These are phyloP conservation scores for Bertia moriformis DNA, from an alignment of 2,329 filamentous ascomycete genomes.

Conservation along the genomic window DNA sequence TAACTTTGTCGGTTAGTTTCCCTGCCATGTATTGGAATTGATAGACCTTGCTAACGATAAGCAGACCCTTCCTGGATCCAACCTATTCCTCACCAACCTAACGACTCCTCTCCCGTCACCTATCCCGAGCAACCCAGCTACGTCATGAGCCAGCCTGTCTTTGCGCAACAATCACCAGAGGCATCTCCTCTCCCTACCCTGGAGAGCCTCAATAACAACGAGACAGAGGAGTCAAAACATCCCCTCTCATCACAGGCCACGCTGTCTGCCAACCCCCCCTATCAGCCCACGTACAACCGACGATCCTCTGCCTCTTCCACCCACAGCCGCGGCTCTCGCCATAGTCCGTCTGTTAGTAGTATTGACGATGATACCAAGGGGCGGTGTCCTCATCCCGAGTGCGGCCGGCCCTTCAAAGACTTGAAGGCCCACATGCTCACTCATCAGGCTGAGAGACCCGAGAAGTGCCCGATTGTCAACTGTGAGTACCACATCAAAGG, in stretches of 20 bases:
- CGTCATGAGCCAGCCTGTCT: background rate
- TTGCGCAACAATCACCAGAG: background rate
- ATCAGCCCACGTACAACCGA: background rate
- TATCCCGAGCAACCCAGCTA: background rate
- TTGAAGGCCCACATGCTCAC: constrained; percentile 58
- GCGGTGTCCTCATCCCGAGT: constrained; percentile 17
- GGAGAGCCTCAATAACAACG: too few species aligned
- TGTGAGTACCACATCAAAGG: constrained; percentile 64
- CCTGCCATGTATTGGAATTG: background rate
- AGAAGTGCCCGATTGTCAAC: constrained; percentile 60
- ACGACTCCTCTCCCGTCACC: background rate
- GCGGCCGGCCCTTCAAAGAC: constrained; percentile 18
- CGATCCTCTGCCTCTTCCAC: background rate
- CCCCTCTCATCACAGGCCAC: background rate
- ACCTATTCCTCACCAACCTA: too few species aligned
- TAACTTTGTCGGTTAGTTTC: background rate
- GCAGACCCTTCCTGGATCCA: background rate
- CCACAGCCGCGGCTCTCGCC: background rate
- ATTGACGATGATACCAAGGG: background rate
- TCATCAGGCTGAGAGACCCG: constrained; percentile 56
- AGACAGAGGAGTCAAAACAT: too few species aligned
- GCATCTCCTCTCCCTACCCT: background rate
- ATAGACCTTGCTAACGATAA: background rate
- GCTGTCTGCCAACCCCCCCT: background rate
- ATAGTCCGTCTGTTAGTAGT: background rate